Conservation (phyloP, 108 stramenopile genomes). For the Craspedostauros australis region DNA sequence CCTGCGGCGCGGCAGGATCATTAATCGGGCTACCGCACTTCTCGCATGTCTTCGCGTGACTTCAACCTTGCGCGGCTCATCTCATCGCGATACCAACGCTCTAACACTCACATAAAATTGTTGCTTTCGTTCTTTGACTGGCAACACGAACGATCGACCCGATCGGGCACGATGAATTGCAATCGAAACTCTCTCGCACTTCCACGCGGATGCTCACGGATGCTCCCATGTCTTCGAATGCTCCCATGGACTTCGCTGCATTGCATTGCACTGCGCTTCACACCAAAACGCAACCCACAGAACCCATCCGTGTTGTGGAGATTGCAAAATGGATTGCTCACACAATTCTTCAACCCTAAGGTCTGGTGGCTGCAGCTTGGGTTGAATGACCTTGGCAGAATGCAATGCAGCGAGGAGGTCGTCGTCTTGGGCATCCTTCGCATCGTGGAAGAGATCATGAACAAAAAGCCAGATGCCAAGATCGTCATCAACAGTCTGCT, state of each 20-base stretch:
- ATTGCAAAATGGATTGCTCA: constrained; percentile 47
- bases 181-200: background rate
- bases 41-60: too few species aligned
- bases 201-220: background rate
- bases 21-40: too few species aligned
- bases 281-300: constrained; percentile 2
- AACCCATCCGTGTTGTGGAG: constrained; percentile 40
- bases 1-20: too few species aligned
- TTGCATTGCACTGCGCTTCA: background rate
- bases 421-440: constrained; percentile 69
- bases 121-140: too few species aligned
- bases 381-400: constrained; percentile 74
- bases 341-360: constrained; percentile 65
- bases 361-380: constrained; percentile 81
- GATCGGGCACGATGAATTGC: too few species aligned
- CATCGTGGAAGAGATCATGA: constrained; percentile 70
- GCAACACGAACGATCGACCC: too few species aligned
- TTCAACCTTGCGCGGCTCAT: too few species aligned
- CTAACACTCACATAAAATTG: too few species aligned
- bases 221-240: background rate
- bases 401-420: constrained; percentile 80
- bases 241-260: background rate
- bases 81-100: too few species aligned
- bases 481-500: constrained; percentile 78
- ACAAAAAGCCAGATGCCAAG: constrained; percentile 53